Conservation (phyloP, 208 protist genomes). For the Acanthamoeba sp. region DNA sequence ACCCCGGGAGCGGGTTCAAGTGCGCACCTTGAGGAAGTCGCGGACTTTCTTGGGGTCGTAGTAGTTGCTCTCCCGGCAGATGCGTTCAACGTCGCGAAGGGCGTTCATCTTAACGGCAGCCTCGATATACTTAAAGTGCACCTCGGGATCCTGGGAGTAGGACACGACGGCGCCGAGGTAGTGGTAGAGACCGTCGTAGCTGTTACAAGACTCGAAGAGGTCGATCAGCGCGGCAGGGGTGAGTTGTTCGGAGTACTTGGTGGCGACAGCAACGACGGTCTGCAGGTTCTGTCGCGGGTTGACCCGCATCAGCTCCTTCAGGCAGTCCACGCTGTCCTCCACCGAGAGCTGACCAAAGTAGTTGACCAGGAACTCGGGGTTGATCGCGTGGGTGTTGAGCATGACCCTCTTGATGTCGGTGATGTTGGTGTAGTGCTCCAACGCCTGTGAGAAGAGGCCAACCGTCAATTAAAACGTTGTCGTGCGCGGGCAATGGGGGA, state of each 20-base stretch:
- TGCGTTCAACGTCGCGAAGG: conserved; percentile 98
- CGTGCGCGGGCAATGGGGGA: not conserved
- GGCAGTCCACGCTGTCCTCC: conserved; percentile 97
- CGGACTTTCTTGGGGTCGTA: conserved; percentile 98
- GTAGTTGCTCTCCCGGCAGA: conserved; percentile 98
- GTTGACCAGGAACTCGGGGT: conserved; percentile 95
- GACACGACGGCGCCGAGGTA: conserved; percentile 98
- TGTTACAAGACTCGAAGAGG: conserved; percentile 96
- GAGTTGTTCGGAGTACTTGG: conserved; percentile 98
- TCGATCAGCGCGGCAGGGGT: conserved; percentile 95
- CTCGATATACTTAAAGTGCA: conserved; percentile 99
- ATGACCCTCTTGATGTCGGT: conserved; percentile 98
- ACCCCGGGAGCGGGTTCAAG: not conserved
- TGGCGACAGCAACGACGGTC: conserved; percentile 98
- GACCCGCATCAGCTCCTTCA: conserved; percentile 96
- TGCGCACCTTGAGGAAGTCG: conserved; percentile 98
- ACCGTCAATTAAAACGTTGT: not conserved
- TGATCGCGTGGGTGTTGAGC: conserved; percentile 95
- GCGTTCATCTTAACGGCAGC: conserved; percentile 97
- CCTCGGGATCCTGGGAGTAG: conserved; percentile 96
- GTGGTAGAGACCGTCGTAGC: conserved; percentile 97
- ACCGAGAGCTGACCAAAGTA: conserved; percentile 97
- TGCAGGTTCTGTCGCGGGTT: conserved; percentile 97
- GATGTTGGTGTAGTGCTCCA: conserved; percentile 99
- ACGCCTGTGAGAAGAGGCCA: conserved; percentile 84